A percentile compares a stretch with the other conserved stretches of the same genome.
phyloP scores from a whole-genome alignment of 345 rosid genomes.

The Alliaria petiolata region DNA sequence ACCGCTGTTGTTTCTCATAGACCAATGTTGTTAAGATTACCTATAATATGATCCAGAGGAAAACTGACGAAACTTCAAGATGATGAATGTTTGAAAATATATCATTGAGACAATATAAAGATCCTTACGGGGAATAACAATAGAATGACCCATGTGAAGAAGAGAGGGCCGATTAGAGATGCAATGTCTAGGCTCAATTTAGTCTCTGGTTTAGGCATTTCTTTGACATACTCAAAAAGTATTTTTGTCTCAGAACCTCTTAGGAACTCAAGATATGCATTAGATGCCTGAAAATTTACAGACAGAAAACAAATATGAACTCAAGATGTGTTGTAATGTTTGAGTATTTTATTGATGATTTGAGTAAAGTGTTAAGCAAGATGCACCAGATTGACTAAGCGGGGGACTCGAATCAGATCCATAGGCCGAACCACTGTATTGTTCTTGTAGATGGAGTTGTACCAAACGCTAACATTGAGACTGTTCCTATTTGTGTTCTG shows the following conservation, averaged over 20 bases:
- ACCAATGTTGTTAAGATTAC: conserved; percentile 73
- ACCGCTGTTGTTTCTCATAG: conserved; percentile 74
- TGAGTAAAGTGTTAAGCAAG: background rate
- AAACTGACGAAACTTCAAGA: background rate
- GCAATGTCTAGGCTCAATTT: conserved; percentile 53
- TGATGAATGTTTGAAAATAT: background rate
- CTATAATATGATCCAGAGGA: conserved; percentile 31
- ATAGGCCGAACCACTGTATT: conserved; percentile 25
- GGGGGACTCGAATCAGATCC: conserved; percentile 59
- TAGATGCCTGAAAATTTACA: conserved; percentile 56
- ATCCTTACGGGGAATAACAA: conserved; percentile 84
- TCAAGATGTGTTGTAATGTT: background rate
- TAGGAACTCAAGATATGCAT: conserved; percentile 67
- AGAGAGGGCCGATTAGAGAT: conserved; percentile 78
- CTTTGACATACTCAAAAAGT: conserved; percentile 66
- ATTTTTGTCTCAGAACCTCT: conserved; percentile 54
- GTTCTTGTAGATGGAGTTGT: conserved; percentile 68
- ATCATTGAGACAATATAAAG: background rate
- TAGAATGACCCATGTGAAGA: conserved; percentile 50
- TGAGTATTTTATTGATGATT: background rate
- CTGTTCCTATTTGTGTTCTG: conserved; percentile 50
- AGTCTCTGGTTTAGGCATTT: conserved; percentile 67
- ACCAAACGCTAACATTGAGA: conserved; percentile 78
- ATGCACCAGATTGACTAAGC: conserved; percentile 77
- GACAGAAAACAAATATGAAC: background rate